Base-by-base conservation (phyloP, 441 rosid genomes). In the Dalechampia spathulata region DNA sequence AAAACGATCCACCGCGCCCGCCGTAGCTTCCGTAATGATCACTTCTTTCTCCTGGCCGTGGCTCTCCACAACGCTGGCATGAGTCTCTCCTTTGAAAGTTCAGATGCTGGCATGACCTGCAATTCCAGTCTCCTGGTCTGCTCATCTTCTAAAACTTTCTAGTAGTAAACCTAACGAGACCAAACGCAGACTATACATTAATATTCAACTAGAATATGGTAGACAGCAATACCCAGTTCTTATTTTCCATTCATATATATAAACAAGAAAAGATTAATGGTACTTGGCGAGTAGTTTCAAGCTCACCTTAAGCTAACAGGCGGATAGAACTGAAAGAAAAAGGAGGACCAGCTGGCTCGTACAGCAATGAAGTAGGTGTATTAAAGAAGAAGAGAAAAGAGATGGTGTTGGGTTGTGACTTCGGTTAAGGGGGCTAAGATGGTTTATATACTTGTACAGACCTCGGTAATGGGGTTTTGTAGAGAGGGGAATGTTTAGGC, bases 111-210 rank as follows among this genome's bases (percentile, higher is more conserved):
- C 98, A 91, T 14, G 83, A 74, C 60, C 83, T 76, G 72, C 98
- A 91, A 68, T 85, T 87, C 98, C 98, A 87, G 55, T 91, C 98
- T 64, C 98, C 96, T 9, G 95, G 83, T 74, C 98, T 75, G 64
- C 72, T 91, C 98, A 87, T 47, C 10, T 37, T 28, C 25, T 42
- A 0, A 41, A 41, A 41, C n/a, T n/a, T n/a, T n/a, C n/a, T n/a
- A n/a, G n/a, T n/a, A n/a, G n/a, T n/a, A n/a, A n/a, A n/a, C n/a
- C n/a, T n/a, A n/a, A n/a, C n/a, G n/a, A n/a, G n/a, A n/a, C n/a
- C n/a, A n/a, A n/a, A n/a, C n/a, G n/a, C n/a, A n/a, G n/a, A n/a
- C n/a, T n/a, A n/a, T n/a, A n/a, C n/a, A n/a, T n/a, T n/a, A n/a
- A n/a, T n/a, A n/a, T n/a, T n/a, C n/a, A n/a, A n/a, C n/a, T n/a